A percentile compares a stretch with the other conserved stretches of the same genome.
These are phyloP conservation scores for Cubamyces lactineus DNA, from an alignment of 768 basidiomycete species.

Conservation along the genomic window DNA sequence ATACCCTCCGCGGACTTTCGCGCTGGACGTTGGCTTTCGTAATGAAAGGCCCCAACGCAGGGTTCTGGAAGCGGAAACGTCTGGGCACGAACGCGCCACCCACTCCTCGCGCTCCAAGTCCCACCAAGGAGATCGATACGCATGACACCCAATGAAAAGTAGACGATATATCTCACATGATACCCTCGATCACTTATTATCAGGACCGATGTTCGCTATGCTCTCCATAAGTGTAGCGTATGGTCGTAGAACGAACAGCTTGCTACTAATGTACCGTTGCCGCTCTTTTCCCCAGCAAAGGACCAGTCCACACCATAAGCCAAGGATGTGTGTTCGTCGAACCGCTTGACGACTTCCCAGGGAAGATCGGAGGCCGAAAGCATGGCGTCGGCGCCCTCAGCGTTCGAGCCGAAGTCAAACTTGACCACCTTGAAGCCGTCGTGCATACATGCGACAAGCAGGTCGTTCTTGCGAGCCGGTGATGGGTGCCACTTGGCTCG, in stretches of 20 bases:
- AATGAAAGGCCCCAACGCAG: slow-evolving; percentile 59
- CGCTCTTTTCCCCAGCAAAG: slow-evolving; percentile 38
- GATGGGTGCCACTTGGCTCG: slow-evolving; percentile 95
- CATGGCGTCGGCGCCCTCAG: slow-evolving; percentile 5
- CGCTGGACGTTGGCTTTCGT: slow-evolving; percentile 73
- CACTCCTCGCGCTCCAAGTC: slow-evolving; percentile 9
- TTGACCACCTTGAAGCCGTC: slow-evolving; percentile 89
- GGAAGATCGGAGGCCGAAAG: background rate
- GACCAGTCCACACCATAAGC: slow-evolving; percentile 96
- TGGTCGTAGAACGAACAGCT: slow-evolving; percentile 98
- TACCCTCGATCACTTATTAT: background rate
- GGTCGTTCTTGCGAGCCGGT: slow-evolving; percentile 60
- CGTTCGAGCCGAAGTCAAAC: slow-evolving; percentile 38
- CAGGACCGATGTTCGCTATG: slow-evolving; percentile 36
- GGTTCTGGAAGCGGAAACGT: slow-evolving; percentile 49
- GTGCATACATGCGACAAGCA: slow-evolving; percentile 97
- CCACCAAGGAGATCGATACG: background rate
- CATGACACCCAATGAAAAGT: background rate
- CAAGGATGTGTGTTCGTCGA: slow-evolving; percentile 78
- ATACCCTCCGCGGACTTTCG: slow-evolving; percentile 71
- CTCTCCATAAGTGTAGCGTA: slow-evolving; percentile 76
- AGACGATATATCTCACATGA: background rate
- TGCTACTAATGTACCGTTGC: slow-evolving; percentile 59
- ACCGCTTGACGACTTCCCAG: slow-evolving; percentile 54
- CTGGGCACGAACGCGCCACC: slow-evolving; percentile 21